Evolutionary conservation across 306 rosid species (phyloP).

Genomic region (Chamaecrista fasciculata): DNA sequence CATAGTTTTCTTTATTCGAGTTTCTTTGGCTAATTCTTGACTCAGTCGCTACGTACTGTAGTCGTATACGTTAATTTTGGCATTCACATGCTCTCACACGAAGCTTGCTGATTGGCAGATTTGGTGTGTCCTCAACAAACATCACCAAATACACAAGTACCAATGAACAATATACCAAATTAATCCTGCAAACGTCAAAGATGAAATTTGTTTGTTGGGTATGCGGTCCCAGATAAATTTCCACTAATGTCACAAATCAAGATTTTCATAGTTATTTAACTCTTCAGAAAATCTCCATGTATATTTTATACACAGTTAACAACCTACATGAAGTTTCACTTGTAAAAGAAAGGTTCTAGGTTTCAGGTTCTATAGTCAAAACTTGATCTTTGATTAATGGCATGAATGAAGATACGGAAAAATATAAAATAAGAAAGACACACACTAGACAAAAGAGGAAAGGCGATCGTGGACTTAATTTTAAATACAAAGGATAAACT

Average conservation of each 20-base stretch:
- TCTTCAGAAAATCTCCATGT: too few species aligned
- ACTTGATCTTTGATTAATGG: neutral
- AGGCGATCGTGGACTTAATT: neutral
- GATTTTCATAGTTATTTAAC: too few species aligned
- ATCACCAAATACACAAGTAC: too few species aligned
- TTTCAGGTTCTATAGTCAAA: neutral
- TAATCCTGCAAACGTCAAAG: too few species aligned
- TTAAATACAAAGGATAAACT: neutral
- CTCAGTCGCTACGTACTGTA: slow-evolving; percentile 6
- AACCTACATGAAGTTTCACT: too few species aligned
- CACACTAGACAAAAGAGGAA: neutral
- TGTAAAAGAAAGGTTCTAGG: too few species aligned
- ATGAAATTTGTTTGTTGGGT: neutral
- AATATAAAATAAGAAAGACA: neutral
- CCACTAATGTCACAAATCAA: neutral
- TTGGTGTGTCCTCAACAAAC: too few species aligned
- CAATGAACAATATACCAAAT: too few species aligned
- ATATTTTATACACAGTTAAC: too few species aligned
- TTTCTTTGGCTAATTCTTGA: neutral
- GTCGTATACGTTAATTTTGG: slow-evolving; percentile 26
- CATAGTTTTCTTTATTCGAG: neutral
- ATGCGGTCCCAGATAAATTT: neutral
- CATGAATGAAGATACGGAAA: neutral
- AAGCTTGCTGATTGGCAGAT: too few species aligned
- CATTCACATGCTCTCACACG: neutral